phyloP scores from a whole-genome alignment of 306 rosid genomes.

The Biancaea sappan region DNA sequence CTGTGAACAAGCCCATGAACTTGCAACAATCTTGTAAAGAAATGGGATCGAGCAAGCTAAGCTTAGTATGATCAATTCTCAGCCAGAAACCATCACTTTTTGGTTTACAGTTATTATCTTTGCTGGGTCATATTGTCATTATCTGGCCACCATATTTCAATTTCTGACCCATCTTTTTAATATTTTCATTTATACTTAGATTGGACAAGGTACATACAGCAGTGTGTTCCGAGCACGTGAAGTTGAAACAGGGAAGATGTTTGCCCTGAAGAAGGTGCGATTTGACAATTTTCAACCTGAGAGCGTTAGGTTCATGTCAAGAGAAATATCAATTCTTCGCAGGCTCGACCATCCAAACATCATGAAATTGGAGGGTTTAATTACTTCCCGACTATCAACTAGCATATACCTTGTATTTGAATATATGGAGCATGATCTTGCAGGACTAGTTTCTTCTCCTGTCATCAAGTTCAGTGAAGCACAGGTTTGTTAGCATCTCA shows the following conservation, averaged over 20 bases:
- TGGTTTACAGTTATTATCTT: background rate
- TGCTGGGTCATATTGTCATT: slow-evolving; percentile 2
- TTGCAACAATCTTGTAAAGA: background rate
- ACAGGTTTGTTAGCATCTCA: slow-evolving; percentile 62
- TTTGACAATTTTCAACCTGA: slow-evolving; percentile 90
- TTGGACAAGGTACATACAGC: slow-evolving; percentile 99
- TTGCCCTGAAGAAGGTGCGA: slow-evolving; percentile 93
- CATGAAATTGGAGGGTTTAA: slow-evolving; percentile 88
- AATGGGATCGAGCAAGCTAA: background rate
- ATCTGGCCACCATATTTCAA: background rate
- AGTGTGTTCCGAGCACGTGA: slow-evolving; percentile 91
- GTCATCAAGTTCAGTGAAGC: slow-evolving; percentile 66
- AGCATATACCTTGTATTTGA: slow-evolving; percentile 97
- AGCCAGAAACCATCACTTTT: background rate
- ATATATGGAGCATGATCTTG: slow-evolving; percentile 99
- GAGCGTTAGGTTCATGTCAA: slow-evolving; percentile 94
- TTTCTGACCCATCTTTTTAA: background rate
- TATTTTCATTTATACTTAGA: slow-evolving; percentile 44
- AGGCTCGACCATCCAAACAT: slow-evolving; percentile 96
- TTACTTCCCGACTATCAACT: slow-evolving; percentile 71
- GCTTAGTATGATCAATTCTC: background rate
- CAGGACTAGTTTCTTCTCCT: slow-evolving; percentile 81
- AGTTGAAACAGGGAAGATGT: slow-evolving; percentile 78
- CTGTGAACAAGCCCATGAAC: background rate
- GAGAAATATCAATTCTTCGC: slow-evolving; percentile 87